Percentiles rank a stretch among this genome's conserved stretches.
These are phyloP conservation scores for Pestalotiopsis sp. DNA, from an alignment of 2,329 filamentous ascomycete genomes.

Conservation along the genomic window DNA sequence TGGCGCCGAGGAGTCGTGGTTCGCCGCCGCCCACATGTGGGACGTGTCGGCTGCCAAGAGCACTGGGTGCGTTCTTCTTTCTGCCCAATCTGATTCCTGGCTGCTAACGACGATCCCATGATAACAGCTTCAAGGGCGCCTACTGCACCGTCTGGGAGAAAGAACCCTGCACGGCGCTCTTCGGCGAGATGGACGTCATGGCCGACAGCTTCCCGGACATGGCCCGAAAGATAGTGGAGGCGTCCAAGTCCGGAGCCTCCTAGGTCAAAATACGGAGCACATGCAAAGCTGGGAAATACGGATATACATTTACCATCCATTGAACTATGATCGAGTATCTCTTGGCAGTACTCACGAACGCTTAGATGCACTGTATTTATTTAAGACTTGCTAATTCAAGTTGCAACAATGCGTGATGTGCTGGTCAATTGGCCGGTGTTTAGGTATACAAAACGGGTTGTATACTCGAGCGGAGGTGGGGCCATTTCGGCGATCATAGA, in stretches of 20 bases:
- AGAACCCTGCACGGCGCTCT: constrained; percentile 49
- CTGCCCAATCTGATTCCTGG: background rate
- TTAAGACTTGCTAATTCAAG: no score
- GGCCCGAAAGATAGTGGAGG: constrained; percentile 40
- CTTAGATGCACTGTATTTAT: background rate
- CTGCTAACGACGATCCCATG: background rate
- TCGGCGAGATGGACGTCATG: constrained; percentile 46
- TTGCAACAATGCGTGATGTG: no score
- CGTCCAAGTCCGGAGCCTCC: background rate
- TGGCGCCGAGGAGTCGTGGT: constrained; percentile 45
- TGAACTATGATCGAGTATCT: no score
- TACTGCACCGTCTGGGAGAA: constrained; percentile 55
- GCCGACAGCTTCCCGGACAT: constrained; percentile 46
- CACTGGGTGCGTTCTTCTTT: constrained; percentile 33
- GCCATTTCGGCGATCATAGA: background rate
- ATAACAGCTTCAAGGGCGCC: constrained; percentile 45
- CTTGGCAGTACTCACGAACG: background rate
- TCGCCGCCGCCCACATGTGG: constrained; percentile 61
- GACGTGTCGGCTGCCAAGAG: constrained; percentile 53
- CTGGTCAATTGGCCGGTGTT: no score
- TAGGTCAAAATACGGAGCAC: background rate
- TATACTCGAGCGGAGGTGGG: background rate
- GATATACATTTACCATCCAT: background rate
- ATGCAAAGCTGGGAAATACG: background rate
- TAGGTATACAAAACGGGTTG: background rate